Base-by-base conservation (phyloP, 1,284 basidiomycete species). In the Pseudomicrostroma phylloplanum region DNA sequence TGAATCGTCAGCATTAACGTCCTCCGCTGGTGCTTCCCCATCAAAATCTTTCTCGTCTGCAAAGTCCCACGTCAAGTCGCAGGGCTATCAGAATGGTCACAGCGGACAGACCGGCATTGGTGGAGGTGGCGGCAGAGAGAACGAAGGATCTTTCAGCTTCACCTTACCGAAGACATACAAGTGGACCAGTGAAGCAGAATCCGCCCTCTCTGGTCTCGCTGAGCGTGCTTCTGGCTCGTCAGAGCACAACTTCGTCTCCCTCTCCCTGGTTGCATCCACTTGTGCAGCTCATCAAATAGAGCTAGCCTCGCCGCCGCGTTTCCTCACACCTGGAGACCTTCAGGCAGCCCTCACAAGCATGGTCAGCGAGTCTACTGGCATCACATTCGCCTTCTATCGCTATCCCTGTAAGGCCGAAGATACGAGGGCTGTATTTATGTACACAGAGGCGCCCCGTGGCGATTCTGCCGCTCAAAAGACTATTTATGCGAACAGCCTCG, bases 181-280 rank as follows among this genome's bases (percentile, higher is more conserved):
- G 7, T 39, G 25, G 39, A 17, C n/a, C 55, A 13, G 13, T 25
- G 39, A 36, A 55, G 66, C 69, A 36, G 68, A 67, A 25, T 64
- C 67, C 26, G 70, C 69, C 3, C 60, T 70, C 25, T 60, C 65
- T 41, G 65, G 63, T 1, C 60, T 70, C 15, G 68, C 64, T 1
- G 64, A 64, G 15, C 66, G 65, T 2, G 62, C 68, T 6, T 70
- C 67, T 3, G 69, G 68, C 53, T 67, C 72, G 36, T 64, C 68
- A 1, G 68, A 71, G 39, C 69, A 67, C 67, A 74, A 74, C 56
- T 54, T 70, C 26, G 72, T 74, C 6, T 8, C 51, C 21, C 21
- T 54, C 17, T 23, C 21, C 51, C 21, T 54, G 4, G 46, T 11
- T 3, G 19, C 43, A 17, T 4, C 43, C 6, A 12, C 17, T 48